Percentiles rank a stretch among this genome's conserved stretches.
Conservation (phyloP, 257 asterid species). For the Solanum tarijense region DNA sequence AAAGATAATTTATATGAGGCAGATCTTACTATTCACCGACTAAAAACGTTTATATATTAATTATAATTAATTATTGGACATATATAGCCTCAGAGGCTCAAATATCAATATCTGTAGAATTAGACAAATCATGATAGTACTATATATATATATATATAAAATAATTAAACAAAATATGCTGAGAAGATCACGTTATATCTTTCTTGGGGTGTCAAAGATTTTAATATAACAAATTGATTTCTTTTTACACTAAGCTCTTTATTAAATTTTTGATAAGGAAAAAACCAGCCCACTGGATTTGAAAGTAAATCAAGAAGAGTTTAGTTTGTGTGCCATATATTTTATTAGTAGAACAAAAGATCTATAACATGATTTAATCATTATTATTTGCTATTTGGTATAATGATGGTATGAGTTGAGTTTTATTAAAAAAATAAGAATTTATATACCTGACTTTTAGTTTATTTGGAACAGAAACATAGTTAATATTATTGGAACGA, state of each 20-base stretch:
- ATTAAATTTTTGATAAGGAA: neutral
- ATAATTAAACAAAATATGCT: neutral
- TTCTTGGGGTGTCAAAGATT: conserved; percentile 1
- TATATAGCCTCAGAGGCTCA: neutral
- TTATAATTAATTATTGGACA: neutral
- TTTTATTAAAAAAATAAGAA: neutral
- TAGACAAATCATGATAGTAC: neutral
- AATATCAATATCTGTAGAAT: neutral
- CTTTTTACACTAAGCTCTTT: neutral
- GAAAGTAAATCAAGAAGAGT: neutral
- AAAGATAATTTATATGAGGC: neutral
- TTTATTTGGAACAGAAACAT: neutral
- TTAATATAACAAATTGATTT: neutral
- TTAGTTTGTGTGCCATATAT: neutral
- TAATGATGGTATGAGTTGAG: neutral
- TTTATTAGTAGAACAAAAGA: neutral
- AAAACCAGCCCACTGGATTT: neutral
- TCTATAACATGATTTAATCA: neutral
- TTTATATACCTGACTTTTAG: neutral
- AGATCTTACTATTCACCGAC: neutral
- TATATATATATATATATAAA: neutral
- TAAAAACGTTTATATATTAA: neutral
- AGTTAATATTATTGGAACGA: neutral
- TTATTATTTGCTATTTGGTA: neutral
- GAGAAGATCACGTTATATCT: neutral